Conservation (phyloP, 768 basidiomycete genomes). For the Lepiota brunneoincarnata region DNA sequence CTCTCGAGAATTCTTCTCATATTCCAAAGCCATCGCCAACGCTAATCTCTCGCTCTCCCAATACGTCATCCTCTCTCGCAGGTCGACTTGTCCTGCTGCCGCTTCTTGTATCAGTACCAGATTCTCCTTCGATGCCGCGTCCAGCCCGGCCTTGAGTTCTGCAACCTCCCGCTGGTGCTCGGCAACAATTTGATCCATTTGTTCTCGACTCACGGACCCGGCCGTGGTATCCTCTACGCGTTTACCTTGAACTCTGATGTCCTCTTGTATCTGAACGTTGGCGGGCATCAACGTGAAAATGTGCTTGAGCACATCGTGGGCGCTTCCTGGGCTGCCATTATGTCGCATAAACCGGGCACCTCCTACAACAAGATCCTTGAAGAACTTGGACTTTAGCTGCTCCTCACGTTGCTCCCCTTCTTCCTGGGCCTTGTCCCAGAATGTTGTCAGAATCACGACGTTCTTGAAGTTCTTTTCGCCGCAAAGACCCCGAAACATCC, state of each 20-base stretch:
- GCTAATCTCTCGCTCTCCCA: no score
- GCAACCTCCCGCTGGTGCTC: constrained; percentile 30
- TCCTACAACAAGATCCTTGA: no score
- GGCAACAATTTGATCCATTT: constrained; percentile 30
- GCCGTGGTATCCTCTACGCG: constrained; percentile 34
- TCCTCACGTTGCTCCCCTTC: no score
- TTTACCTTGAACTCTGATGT: not conserved
- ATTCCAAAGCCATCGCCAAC: no score
- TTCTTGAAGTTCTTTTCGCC: constrained; percentile 41
- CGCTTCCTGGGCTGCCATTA: constrained; percentile 7
- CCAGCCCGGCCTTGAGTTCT: constrained; percentile 39
- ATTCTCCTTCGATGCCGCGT: constrained; percentile 35
- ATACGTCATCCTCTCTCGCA: no score
- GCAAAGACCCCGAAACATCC: constrained; percentile 43
- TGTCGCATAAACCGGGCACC: constrained; percentile 31
- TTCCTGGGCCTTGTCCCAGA: no score
- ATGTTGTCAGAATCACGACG: constrained; percentile 28
- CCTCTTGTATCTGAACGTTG: not conserved
- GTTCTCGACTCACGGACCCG: constrained; percentile 32
- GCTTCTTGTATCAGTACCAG: constrained; percentile 28
- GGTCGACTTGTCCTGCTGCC: no score
- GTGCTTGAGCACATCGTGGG: no score
- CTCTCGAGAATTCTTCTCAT: no score
- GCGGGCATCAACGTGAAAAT: no score
- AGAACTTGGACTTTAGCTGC: constrained; percentile 15